Percentiles rank a stretch among this genome's conserved stretches.
Evolutionary conservation across 441 rosid species (phyloP).

Genomic region (Syzygium syzygioides): DNA sequence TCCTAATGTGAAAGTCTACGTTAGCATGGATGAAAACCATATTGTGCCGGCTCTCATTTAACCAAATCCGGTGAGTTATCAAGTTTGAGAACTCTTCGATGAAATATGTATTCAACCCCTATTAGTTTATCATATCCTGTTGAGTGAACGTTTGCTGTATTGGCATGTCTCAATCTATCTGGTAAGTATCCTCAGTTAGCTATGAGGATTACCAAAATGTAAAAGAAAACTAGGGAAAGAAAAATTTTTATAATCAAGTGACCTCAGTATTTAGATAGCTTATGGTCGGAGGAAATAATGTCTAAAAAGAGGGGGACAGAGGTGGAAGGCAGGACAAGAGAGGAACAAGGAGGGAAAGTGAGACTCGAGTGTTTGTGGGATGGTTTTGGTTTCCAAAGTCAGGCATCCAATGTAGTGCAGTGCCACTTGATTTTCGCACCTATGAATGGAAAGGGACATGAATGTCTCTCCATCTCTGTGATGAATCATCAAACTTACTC

Average conservation of each 20-base stretch:
- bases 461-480: not conserved
- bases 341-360: not conserved
- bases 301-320: constrained; percentile 33
- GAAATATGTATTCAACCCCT: not conserved
- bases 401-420: constrained; percentile 34
- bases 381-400: constrained; percentile 12
- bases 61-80: not conserved
- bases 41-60: not conserved
- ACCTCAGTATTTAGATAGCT: not conserved
- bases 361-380: constrained; percentile 1
- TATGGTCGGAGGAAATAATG: constrained; percentile 17
- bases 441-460: not conserved
- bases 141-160: too few relatives aligned
- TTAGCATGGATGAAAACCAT: not conserved
- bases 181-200: not conserved
- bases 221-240: not conserved
- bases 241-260: not conserved
- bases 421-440: not conserved
- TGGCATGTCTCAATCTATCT: not conserved
- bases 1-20: not conserved
- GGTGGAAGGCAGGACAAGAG: constrained; percentile 8
- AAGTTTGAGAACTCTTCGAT: not conserved
- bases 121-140: too few relatives aligned
- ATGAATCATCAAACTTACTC: not conserved
- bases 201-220: not conserved